Conservation (phyloP, 345 rosid species). For the Corchorus olitorius region DNA sequence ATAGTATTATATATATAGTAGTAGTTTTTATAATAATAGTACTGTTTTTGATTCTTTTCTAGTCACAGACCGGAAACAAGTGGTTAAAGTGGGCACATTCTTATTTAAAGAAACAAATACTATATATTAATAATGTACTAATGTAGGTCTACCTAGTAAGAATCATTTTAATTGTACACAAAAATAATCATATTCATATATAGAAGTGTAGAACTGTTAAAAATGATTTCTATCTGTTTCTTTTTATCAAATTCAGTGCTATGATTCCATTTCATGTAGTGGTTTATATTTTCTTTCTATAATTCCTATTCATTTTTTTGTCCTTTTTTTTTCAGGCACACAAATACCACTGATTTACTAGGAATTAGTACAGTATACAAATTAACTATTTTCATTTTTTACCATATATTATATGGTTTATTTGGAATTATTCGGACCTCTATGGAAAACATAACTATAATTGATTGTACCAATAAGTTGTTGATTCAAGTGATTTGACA, state of each 20-base stretch:
- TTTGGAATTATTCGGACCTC: background rate
- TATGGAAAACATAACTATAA: background rate
- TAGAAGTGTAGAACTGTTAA: too few relatives aligned
- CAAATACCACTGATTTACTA: background rate
- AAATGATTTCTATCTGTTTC: background rate
- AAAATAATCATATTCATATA: background rate
- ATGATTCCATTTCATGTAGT: background rate
- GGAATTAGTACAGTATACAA: too few relatives aligned
- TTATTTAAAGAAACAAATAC: too few relatives aligned
- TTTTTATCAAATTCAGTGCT: conserved; percentile 8
- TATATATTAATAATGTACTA: background rate
- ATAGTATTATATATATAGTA: background rate
- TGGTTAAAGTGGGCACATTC: background rate
- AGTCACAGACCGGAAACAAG: background rate
- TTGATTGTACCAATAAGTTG: too few relatives aligned
- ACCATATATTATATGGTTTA: too few relatives aligned
- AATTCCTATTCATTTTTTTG: background rate
- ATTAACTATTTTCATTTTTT: too few relatives aligned
- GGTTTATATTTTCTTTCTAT: too few relatives aligned
- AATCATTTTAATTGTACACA: background rate
- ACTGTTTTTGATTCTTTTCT: background rate
- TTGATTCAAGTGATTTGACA: too few relatives aligned
- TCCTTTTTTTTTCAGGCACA: background rate
- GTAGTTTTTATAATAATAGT: background rate
- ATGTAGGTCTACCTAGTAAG: background rate